Evolutionary conservation across 768 basidiomycete species (phyloP).

Genomic region (Xerocomellus amylosporus): DNA sequence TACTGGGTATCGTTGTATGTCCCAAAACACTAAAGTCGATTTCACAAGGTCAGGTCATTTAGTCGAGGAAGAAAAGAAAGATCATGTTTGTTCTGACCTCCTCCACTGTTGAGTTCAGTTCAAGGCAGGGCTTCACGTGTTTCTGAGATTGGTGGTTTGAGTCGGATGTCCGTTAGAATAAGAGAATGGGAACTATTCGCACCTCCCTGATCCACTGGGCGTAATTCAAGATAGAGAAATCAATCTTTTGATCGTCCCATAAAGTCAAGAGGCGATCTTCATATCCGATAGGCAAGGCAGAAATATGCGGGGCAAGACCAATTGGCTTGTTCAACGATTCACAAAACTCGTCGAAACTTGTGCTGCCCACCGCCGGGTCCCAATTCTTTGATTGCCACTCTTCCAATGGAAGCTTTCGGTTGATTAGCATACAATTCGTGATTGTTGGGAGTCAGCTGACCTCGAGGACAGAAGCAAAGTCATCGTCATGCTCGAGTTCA

Average conservation of each 20-base stretch:
- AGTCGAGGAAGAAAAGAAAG: neutral
- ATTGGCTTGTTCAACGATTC: constrained; percentile 46
- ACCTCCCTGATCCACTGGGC: constrained; percentile 75
- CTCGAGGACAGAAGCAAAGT: constrained; percentile 70
- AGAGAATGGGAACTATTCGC: constrained; percentile 5
- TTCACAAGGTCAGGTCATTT: neutral
- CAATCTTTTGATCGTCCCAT: constrained; percentile 46
- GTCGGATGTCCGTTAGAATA: neutral
- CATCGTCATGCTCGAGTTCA: constrained; percentile 66
- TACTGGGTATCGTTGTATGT: constrained; percentile 70
- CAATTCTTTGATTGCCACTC: constrained; percentile 85
- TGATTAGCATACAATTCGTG: constrained; percentile 13
- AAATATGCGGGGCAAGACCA: constrained; percentile 31
- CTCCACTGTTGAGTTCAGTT: constrained; percentile 41
- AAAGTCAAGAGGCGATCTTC: constrained; percentile 47
- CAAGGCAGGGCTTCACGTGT: constrained; percentile 54
- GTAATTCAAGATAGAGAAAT: constrained; percentile 67
- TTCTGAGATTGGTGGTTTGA: constrained; percentile 36
- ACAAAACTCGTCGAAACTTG: constrained; percentile 69
- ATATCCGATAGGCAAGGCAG: constrained; percentile 46
- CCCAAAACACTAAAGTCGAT: constrained; percentile 71
- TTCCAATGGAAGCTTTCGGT: constrained; percentile 53
- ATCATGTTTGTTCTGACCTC: constrained; percentile 38
- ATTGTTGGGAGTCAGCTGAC: constrained; percentile 36
- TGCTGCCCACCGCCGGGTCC: constrained; percentile 70